Evolutionary conservation across 495 filamentous ascomycete genomes (phyloP).

Genomic region (Parathielavia hyrcaniae): DNA sequence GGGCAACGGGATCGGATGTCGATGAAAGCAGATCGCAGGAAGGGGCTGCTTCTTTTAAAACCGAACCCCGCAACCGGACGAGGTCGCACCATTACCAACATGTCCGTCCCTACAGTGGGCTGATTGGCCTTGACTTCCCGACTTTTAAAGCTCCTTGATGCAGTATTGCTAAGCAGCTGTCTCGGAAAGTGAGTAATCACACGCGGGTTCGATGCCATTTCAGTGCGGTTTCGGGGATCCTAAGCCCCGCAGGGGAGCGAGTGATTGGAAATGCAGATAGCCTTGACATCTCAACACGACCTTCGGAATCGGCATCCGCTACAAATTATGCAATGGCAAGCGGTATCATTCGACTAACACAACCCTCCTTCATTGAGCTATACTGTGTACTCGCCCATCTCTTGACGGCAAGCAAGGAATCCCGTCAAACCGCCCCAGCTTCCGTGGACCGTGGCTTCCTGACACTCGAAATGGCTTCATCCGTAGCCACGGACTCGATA

Average conservation of each 20-base stretch:
- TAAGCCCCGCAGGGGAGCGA: neutral
- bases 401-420: too few species aligned
- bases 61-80: neutral
- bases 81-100: neutral
- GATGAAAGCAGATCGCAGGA: neutral
- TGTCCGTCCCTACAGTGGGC: neutral
- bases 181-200: constrained; percentile 1
- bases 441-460: too few species aligned
- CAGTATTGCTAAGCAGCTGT: neutral
- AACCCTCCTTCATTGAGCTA: too few species aligned
- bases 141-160: neutral
- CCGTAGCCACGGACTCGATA: too few species aligned
- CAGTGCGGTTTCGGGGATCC: neutral
- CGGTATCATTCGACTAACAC: too few species aligned
- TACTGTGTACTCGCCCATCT: too few species aligned
- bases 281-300: too few species aligned
- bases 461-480: too few species aligned
- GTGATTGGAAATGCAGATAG: neutral
- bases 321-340: too few species aligned
- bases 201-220: neutral
- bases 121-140: neutral
- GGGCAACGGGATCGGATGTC: neutral
- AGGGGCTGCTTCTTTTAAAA: neutral
- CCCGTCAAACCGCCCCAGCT: too few species aligned
- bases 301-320: too few species aligned